A percentile compares a stretch with the other conserved stretches of the same genome.
Conservation (phyloP, 768 basidiomycete genomes). For the Tulasnella sp. region DNA sequence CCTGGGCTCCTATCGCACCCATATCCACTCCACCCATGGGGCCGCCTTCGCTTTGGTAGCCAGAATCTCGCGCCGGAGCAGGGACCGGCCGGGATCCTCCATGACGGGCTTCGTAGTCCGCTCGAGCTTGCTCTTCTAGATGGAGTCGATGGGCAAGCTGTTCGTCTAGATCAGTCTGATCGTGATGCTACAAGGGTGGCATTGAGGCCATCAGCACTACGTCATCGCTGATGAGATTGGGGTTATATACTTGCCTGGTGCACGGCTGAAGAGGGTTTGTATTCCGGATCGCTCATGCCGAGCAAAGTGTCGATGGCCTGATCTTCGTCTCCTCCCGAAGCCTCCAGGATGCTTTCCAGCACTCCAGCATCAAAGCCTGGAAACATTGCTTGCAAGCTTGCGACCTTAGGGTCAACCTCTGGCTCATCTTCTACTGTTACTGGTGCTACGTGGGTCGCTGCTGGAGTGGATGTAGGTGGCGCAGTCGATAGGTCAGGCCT, state of each 20-base stretch:
- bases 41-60: neutral
- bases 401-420: conserved; percentile 42
- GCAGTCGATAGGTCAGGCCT: neutral
- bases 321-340: conserved; percentile 62
- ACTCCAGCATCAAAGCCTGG: conserved; percentile 72
- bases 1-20: conserved; percentile 6
- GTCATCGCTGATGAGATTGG: neutral
- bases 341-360: conserved; percentile 64
- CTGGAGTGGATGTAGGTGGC: neutral
- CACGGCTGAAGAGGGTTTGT: conserved; percentile 35
- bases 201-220: neutral
- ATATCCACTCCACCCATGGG: neutral
- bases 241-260: neutral
- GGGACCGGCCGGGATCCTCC: neutral
- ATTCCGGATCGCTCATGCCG: conserved; percentile 80
- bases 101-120: conserved; percentile 14
- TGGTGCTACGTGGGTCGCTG: neutral
- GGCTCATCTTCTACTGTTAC: conserved; percentile 8
- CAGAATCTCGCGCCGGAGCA: neutral
- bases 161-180: conserved; percentile 70
- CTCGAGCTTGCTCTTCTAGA: conserved; percentile 42
- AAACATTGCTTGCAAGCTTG: conserved; percentile 58
- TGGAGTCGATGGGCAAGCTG: conserved; percentile 65
- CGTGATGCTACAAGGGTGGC: conserved; percentile 26
- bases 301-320: conserved; percentile 68